Conservation (phyloP, 306 rosid genomes). For the Castanea mollissima region DNA sequence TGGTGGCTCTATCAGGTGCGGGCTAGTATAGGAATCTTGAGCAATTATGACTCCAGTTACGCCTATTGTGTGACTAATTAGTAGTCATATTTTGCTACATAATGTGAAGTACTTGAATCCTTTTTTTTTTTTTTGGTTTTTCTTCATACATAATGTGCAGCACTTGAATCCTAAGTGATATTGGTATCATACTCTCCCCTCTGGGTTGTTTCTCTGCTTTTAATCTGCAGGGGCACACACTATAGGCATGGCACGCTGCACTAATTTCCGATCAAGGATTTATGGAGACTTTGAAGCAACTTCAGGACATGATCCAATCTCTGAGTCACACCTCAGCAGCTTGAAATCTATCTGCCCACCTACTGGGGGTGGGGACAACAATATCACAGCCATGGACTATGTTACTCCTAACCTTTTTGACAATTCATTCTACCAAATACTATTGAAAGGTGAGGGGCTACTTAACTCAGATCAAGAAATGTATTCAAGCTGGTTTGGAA, state of each 20-base stretch:
- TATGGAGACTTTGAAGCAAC: slow-evolving; percentile 54
- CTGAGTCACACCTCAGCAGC: slow-evolving; percentile 38
- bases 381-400: slow-evolving; percentile 72
- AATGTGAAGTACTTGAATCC: no score
- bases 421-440: slow-evolving; percentile 71
- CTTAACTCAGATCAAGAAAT: slow-evolving; percentile 76
- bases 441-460: slow-evolving; percentile 68
- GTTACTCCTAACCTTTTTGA: slow-evolving; percentile 80
- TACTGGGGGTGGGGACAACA: slow-evolving; percentile 43
- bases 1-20: slow-evolving; percentile 85
- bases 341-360: slow-evolving; percentile 64
- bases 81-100: no score
- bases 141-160: neutral
- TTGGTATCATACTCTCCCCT: neutral
- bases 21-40: neutral
- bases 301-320: slow-evolving; percentile 42
- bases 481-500: slow-evolving; percentile 66
- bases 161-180: neutral
- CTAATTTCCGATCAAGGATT: slow-evolving; percentile 56
- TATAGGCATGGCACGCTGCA: slow-evolving; percentile 76
- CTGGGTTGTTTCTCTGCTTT: neutral
- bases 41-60: neutral
- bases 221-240: slow-evolving; percentile 82
- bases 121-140: no score
- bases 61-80: neutral